These are phyloP conservation scores for Boletus barrowsii DNA, from an alignment of 768 basidiomycete species.

Conservation along the genomic window DNA sequence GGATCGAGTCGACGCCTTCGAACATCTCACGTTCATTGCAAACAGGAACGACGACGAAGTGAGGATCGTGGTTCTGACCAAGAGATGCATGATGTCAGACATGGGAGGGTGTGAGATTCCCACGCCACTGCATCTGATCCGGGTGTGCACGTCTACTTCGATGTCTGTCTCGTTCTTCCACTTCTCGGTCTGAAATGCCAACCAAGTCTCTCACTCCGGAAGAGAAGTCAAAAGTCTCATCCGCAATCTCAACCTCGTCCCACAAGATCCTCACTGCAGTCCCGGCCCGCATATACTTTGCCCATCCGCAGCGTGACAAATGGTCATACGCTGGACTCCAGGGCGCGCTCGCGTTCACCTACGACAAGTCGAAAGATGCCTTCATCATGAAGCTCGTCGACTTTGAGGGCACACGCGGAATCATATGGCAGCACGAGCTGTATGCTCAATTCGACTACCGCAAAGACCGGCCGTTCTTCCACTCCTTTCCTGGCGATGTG, in stretches of 20 bases:
- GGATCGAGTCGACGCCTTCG: no score
- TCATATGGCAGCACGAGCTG: slow-evolving; percentile 92
- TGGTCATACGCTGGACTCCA: slow-evolving; percentile 90
- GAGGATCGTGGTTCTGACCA: no score
- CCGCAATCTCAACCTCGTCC: slow-evolving; percentile 47
- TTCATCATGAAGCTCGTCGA: slow-evolving; percentile 80
- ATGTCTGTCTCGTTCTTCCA: no score
- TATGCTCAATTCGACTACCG: slow-evolving; percentile 79
- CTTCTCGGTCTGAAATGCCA: slow-evolving; percentile 50
- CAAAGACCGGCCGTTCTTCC: slow-evolving; percentile 86
- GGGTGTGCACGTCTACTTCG: no score
- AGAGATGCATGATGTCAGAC: no score
- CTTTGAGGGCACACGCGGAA: slow-evolving; percentile 75
- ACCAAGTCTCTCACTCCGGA: slow-evolving; percentile 64
- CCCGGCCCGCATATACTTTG: slow-evolving; percentile 87
- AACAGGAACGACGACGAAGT: no score
- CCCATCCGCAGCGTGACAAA: slow-evolving; percentile 66
- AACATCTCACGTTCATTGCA: no score
- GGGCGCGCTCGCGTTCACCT: slow-evolving; percentile 75
- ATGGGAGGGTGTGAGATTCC: no score
- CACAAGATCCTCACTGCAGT: slow-evolving; percentile 84
- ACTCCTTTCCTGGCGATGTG: slow-evolving; percentile 91
- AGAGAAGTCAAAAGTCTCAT: slow-evolving; percentile 77
- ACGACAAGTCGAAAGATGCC: slow-evolving; percentile 54
- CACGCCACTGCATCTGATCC: slow-evolving; percentile 9